A percentile compares a stretch with the other conserved stretches of the same genome.
phyloP scores from a whole-genome alignment of 2,329 filamentous ascomycete species.

The Ilyonectria sp. region DNA sequence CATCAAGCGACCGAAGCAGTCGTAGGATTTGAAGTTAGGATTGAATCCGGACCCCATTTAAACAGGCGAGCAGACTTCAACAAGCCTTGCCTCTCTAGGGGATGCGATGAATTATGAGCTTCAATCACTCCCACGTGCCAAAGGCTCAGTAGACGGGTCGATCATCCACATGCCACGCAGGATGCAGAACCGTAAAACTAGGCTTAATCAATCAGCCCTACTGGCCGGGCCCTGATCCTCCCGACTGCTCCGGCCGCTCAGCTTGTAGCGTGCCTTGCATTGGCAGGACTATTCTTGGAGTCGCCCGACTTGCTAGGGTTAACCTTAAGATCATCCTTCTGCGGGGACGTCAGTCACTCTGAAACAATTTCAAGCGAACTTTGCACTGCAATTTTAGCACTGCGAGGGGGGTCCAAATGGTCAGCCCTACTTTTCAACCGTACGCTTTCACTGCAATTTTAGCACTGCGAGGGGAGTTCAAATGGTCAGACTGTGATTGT shows the following conservation, averaged over 20 bases:
- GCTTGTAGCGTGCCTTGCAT: not conserved
- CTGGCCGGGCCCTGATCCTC: not conserved
- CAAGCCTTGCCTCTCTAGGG: not conserved
- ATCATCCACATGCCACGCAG: too few relatives aligned
- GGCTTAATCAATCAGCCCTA: slow-evolving; percentile 1
- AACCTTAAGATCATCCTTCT: not conserved
- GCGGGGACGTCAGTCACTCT: not conserved
- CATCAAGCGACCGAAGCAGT: not conserved
- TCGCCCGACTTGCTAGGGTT: not conserved
- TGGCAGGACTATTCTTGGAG: not conserved
- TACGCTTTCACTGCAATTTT: too few relatives aligned
- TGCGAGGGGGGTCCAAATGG: too few relatives aligned
- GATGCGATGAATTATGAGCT: not conserved
- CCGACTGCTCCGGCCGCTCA: not conserved
- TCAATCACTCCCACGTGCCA: not conserved
- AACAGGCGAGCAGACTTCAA: not conserved
- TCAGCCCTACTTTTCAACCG: too few relatives aligned
- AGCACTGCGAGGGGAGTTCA: too few relatives aligned
- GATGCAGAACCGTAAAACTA: not conserved
- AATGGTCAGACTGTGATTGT: too few relatives aligned
- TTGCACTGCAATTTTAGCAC: too few relatives aligned
- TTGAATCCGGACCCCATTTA: not conserved
- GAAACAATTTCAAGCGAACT: too few relatives aligned
- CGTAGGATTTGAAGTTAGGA: not conserved
- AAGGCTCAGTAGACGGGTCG: not conserved